Evolutionary conservation across 805 yeast genomes (phyloP).

Genomic region (Clavispora santaluciae): DNA sequence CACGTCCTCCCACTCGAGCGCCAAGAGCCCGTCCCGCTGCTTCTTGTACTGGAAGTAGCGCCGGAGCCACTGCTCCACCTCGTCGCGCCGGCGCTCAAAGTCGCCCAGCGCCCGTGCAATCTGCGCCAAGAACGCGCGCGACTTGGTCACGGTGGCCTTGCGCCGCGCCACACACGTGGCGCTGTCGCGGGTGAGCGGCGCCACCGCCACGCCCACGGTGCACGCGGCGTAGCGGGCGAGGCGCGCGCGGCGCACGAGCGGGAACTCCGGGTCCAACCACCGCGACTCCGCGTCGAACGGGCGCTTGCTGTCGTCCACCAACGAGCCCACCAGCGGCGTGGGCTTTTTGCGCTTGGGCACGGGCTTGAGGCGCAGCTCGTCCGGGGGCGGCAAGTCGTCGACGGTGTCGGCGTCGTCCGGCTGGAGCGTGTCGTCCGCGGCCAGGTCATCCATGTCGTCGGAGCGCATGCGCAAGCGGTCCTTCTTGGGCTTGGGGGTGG

Average conservation of each 20-base stretch:
- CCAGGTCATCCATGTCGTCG: slow-evolving; percentile 9
- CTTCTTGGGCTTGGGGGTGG: slow-evolving; percentile 26
- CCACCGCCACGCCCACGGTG: slow-evolving; percentile 3
- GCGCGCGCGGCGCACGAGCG: slow-evolving; percentile 19
- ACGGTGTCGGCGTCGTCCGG: slow-evolving; percentile 17
- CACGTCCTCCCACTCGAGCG: slow-evolving; percentile 42
- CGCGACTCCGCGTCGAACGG: slow-evolving; percentile 4
- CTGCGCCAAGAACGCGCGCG: slow-evolving; percentile 26
- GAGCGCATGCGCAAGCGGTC: slow-evolving; percentile 15
- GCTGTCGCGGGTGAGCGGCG: slow-evolving; percentile 13
- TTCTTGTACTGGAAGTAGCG: slow-evolving; percentile 35
- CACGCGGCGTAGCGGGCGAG: slow-evolving; percentile 8
- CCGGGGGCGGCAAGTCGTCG: slow-evolving; percentile 10
- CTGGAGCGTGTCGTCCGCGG: slow-evolving; percentile 2
- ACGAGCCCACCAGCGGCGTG: slow-evolving; percentile 12
- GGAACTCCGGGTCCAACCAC: slow-evolving; percentile 18
- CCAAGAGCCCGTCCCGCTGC: slow-evolving; percentile 30
- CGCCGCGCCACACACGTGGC: slow-evolving; percentile 18
- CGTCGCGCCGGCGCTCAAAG: slow-evolving; percentile 22
- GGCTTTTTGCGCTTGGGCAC: slow-evolving; percentile 12
- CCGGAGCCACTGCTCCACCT: slow-evolving; percentile 27
- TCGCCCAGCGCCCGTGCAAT: slow-evolving; percentile 24
- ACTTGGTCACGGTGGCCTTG: slow-evolving; percentile 16
- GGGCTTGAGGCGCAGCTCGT: slow-evolving; percentile 3
- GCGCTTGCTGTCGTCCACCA: slow-evolving; percentile 9